Percentiles rank a stretch among this genome's conserved stretches.
These are phyloP conservation scores for Eucalyptus marginata DNA, from an alignment of 345 rosid genomes.

Conservation along the genomic window DNA sequence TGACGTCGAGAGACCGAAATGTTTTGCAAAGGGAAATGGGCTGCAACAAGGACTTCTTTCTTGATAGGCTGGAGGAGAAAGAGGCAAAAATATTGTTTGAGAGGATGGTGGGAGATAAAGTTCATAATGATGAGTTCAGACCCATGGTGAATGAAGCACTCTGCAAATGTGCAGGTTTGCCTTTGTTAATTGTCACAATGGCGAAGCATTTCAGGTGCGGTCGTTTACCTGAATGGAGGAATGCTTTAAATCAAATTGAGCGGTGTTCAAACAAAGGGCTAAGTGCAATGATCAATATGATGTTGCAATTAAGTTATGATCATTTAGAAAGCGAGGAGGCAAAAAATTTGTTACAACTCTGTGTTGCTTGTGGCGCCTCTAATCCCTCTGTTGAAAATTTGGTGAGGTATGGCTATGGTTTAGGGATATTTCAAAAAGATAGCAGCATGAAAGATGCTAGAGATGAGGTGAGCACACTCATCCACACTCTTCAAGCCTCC, in stretches of 20 bases:
- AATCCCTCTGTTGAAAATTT: too few relatives aligned
- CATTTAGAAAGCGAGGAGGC: rapidly evolving
- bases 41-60: rapidly evolving
- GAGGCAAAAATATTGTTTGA: background rate
- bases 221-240: rapidly evolving
- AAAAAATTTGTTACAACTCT: rapidly evolving
- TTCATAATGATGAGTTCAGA: rapidly evolving
- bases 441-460: background rate
- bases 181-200: background rate
- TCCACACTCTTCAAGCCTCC: background rate
- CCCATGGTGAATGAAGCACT: background rate
- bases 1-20: rapidly evolving
- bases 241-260: rapidly evolving
- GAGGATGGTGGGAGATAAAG: background rate
- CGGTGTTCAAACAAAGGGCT: rapidly evolving
- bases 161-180: background rate
- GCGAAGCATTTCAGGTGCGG: rapidly evolving
- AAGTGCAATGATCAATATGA: rapidly evolving
- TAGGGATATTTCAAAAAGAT: too few relatives aligned
- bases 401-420: rapidly evolving
- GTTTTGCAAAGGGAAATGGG: rapidly evolving
- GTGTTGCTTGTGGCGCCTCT: rapidly evolving
- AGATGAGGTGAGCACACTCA: rapidly evolving
- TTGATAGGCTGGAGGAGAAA: rapidly evolving
- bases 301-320: background rate